Base-by-base conservation (phyloP, 169 alveolate genomes). In the Cryptosporidium felis region DNA sequence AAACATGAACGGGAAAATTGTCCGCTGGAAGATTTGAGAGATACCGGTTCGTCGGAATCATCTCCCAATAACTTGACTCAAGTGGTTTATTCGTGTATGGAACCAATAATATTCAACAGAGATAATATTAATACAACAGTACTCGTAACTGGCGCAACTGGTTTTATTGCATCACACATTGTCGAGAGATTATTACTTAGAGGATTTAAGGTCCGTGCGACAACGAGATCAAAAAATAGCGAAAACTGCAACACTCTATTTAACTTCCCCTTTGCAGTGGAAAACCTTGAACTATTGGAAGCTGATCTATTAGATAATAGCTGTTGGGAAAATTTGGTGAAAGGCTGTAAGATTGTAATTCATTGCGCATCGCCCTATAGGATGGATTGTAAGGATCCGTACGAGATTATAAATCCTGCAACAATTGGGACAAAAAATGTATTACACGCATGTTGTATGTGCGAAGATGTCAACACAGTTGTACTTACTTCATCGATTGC, bases 351-450 rank as follows among this genome's bases (percentile, higher is more conserved):
- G 3, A 32, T 56, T 32, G 85, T 74, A 53, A 53, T 74, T 38
- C 85, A 74, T 61, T 74, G 85, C n/a, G 85, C 85, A 16, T 74
- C 85, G 10, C 85, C 85, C 9, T 74, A 74, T 74, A 53, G 38
- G 56, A 74, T 74, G 85, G 85, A 74, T 56, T 74, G 65, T 36
- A 53, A 34, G 1, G 85, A 74, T 74, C 85, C 85, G 21, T 74
- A 74, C 41, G 85, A 74, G 41, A 74, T 74, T 21, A 74, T 74
- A 8, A 53, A 74, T 51, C 85, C 85, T 16, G 85, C 85, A 51
- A 28, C 56, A 32, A 36, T 53, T 30, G 85, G 85, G 23, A 74
- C 85, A 18, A 74, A 74, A 53, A 74, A 74, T 56, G 67, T 74
- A 12, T 53, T 74, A 26, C 51, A 49, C 16, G 85, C 85, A 30